Base-by-base conservation (phyloP, 2,329 filamentous ascomycete genomes). In the Microdochium bolleyi region DNA sequence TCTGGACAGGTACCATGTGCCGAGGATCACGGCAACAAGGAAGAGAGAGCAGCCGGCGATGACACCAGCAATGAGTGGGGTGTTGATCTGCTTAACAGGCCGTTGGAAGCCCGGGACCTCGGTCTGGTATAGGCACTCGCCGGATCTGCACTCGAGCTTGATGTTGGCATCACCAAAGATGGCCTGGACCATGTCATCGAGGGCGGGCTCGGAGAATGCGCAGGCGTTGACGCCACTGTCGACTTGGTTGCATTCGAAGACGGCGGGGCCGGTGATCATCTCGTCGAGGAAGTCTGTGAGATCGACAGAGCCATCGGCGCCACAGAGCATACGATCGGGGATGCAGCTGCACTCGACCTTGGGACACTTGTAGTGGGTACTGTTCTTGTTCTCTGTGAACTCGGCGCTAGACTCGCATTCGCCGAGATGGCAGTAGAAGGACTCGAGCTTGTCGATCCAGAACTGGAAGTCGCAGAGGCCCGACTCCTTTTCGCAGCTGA, bases 151-250 rank as follows among this genome's bases (percentile, higher is more conserved):
- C 24, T 83, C 78, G 48, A 99, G 74, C 49, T 86, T 80, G 62
- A 99, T 99, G 66, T 88, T 96, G 51, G 85, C 79, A 64, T 99
- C 95, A 37, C 92, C 94, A 65, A 99, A 97, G 60, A 99, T 83
- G 52, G 78, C 82, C 52, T 84, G 86, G 59, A 97, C 96, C 58
- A 99, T 76, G 44, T 89, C 82, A 69, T 99, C 90, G 88, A 99
- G 95, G 54, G 85, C 84, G 0, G 92, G 92, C 66, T 99, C 94
- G 48, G 87, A 86, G 68, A 99, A 99, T 16, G 83, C 82, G 71
- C 92, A 96, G 51, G 79, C 71, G 62, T 84, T 84, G 30, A 69
- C 62, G 24, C 78, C 77, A 3, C 87, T 86, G 55, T 85, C 77
- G 49, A 83, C 76, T 57, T 84, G 81, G 14, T 79, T 77, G 57